These are phyloP conservation scores for Rhizophora apiculata DNA, from an alignment of 345 rosid species.

Conservation along the genomic window DNA sequence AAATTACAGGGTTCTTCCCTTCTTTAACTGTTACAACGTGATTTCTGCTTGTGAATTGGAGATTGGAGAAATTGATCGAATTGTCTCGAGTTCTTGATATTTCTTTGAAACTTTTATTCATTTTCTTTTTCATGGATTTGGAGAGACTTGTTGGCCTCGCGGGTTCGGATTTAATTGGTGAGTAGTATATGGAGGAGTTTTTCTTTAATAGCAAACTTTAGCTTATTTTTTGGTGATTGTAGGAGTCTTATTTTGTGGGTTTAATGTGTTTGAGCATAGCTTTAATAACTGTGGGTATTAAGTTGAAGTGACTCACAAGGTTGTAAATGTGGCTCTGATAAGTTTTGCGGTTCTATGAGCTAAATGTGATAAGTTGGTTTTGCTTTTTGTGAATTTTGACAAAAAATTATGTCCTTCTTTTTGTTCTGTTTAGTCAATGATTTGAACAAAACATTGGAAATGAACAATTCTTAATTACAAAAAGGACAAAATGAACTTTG, in stretches of 20 bases:
- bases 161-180: not conserved
- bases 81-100: not conserved
- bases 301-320: not conserved
- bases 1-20: not conserved
- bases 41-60: not conserved
- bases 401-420: not conserved
- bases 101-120: not conserved
- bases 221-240: not conserved
- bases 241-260: conserved; percentile 1
- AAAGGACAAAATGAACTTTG: too few relatives aligned
- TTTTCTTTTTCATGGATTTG: too few relatives aligned
- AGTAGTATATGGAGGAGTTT: not conserved
- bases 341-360: not conserved
- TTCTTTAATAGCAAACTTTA: not conserved
- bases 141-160: not conserved
- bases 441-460: too few relatives aligned
- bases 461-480: too few relatives aligned
- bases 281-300: not conserved
- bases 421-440: not conserved
- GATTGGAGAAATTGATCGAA: not conserved
- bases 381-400: not conserved
- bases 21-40: not conserved
- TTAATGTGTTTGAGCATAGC: not conserved
- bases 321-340: not conserved
- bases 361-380: not conserved